Evolutionary conservation across 139 green algal genomes (phyloP).

Genomic region (Tetradesmus obliquus): DNA sequence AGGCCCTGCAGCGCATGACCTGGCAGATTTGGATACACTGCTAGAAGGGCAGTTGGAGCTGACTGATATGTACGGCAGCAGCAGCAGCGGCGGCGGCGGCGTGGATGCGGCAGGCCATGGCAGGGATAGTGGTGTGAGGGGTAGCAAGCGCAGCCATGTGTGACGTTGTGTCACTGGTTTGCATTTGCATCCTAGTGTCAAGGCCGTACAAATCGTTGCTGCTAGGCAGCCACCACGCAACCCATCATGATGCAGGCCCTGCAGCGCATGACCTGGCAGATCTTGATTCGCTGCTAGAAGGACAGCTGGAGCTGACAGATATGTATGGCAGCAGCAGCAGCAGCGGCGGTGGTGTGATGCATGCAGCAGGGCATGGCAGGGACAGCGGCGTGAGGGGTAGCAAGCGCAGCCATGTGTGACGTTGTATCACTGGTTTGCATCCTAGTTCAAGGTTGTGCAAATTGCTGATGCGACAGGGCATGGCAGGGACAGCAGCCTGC

Average conservation of each 20-base stretch:
- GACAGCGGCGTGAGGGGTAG: too few relatives aligned
- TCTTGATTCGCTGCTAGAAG: not conserved
- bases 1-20: not conserved
- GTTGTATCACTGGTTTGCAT: too few relatives aligned
- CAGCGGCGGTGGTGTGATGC: too few relatives aligned
- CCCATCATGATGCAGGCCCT: not conserved
- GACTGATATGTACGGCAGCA: not conserved
- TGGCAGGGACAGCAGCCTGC: too few relatives aligned
- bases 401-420: too few relatives aligned
- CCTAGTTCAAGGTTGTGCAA: too few relatives aligned
- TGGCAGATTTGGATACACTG: not conserved
- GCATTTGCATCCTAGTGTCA: not conserved
- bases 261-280: not conserved
- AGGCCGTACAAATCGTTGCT: not conserved
- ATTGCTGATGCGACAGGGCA: not conserved
- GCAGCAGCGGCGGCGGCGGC: not conserved
- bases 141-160: too few relatives aligned
- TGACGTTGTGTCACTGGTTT: too few relatives aligned
- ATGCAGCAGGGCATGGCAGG: not conserved
- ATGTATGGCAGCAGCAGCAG: not conserved
- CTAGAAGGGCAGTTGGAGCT: constrained; percentile 24
- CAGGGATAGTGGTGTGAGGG: too few relatives aligned
- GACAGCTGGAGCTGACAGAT: constrained; percentile 8
- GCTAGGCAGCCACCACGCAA: not conserved
- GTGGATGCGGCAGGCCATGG: not conserved